These are phyloP conservation scores for Mycena leptocephala DNA, from an alignment of 768 basidiomycete species.

Conservation along the genomic window DNA sequence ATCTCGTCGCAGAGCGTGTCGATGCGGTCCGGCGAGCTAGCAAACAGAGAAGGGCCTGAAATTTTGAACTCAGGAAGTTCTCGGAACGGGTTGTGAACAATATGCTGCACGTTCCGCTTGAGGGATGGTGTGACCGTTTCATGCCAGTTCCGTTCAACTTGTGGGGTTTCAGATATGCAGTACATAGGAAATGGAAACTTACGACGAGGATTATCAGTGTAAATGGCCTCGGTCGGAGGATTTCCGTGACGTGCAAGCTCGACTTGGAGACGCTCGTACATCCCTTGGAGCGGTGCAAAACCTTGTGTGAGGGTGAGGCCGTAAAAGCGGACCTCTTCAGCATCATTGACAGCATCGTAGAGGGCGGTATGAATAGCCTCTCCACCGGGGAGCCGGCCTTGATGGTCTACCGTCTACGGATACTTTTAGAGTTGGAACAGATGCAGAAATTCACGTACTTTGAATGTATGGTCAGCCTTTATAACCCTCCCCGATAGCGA, in stretches of 20 bases:
- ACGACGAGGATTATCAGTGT: constrained; percentile 36
- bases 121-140: constrained; percentile 27
- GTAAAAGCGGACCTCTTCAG: constrained; percentile 32
- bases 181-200: neutral
- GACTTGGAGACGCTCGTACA: constrained; percentile 17
- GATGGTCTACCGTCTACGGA: constrained; percentile 31
- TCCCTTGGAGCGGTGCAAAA: constrained; percentile 24
- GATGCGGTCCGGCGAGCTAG: neutral
- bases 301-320: constrained; percentile 28
- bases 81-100: constrained; percentile 25
- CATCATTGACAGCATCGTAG: constrained; percentile 28
- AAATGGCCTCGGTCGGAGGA: constrained; percentile 21
- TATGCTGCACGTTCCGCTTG: constrained; percentile 26
- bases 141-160: constrained; percentile 34
- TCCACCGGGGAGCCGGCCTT: constrained; percentile 33
- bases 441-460: constrained; percentile 18
- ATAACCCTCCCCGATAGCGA: constrained; percentile 24
- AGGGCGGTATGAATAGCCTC: constrained; percentile 31
- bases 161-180: neutral
- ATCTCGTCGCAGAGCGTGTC: constrained; percentile 11
- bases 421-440: neutral
- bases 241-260: constrained; percentile 28
- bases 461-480: constrained; percentile 37
- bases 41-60: neutral
- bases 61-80: constrained; percentile 18